phyloP scores from a whole-genome alignment of 306 rosid genomes.

The Vigna trinervia region DNA sequence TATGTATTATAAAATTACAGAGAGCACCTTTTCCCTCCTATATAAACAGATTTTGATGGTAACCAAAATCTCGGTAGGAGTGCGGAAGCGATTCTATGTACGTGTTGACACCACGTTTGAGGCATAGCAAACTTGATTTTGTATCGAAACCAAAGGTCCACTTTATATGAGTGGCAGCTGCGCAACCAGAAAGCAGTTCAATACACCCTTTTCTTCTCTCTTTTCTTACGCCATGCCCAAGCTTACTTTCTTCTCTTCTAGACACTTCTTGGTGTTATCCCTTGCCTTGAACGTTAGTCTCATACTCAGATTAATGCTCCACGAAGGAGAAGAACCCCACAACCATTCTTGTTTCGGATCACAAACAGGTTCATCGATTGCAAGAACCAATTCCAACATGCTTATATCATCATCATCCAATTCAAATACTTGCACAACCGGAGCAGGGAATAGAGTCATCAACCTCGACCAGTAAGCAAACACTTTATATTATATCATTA shows the following conservation, averaged over 20 bases:
- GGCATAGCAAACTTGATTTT: not conserved
- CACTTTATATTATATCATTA: not conserved
- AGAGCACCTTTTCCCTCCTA: no score
- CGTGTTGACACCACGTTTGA: not conserved
- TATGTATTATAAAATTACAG: no score
- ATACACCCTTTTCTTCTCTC: not conserved
- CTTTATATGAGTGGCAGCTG: not conserved
- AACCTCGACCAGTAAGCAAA: constrained; percentile 85
- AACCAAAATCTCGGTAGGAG: not conserved
- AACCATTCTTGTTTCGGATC: constrained; percentile 15
- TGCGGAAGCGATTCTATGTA: not conserved
- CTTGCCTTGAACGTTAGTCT: constrained; percentile 77
- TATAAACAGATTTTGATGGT: no score
- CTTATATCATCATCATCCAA: constrained; percentile 40
- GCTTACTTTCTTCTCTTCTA: constrained; percentile 51
- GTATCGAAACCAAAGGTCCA: not conserved
- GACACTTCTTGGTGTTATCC: constrained; percentile 63
- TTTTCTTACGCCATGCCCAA: constrained; percentile 51
- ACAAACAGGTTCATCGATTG: constrained; percentile 32
- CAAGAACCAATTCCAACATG: not conserved
- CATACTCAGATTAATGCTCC: constrained; percentile 50
- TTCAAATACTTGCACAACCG: constrained; percentile 40
- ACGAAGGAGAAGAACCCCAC: constrained; percentile 39
- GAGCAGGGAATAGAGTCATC: constrained; percentile 51
- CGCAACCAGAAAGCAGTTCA: not conserved